phyloP scores from a whole-genome alignment of 352 stramenopile species.

The Globisporangium alternatum region DNA sequence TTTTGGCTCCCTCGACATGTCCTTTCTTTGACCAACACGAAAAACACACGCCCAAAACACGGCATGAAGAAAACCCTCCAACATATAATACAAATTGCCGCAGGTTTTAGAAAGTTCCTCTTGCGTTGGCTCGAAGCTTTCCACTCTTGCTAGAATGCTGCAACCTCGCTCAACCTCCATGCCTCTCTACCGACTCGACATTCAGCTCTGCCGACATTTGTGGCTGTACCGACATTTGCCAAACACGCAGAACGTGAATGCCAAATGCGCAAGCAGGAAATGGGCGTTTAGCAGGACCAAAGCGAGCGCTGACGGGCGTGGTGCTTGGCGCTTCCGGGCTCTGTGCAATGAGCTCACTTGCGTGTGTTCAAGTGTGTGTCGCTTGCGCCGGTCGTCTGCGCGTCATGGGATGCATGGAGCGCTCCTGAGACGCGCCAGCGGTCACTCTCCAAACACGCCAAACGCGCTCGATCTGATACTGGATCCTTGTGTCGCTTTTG shows the following conservation, averaged over 20 bases:
- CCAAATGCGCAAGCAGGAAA: neutral
- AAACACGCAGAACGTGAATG: conserved; percentile 4
- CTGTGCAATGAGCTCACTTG: neutral
- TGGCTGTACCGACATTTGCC: conserved; percentile 11
- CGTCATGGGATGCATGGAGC: neutral
- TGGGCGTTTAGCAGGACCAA: neutral
- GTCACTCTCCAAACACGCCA: neutral
- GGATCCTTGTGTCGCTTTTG: neutral
- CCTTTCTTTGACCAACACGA: conserved; percentile 18
- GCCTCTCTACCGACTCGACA: conserved; percentile 2
- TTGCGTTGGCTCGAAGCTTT: neutral
- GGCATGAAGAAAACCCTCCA: neutral
- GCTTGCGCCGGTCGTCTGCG: neutral
- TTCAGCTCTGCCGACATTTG: neutral
- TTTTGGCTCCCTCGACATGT: neutral
- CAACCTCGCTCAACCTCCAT: neutral
- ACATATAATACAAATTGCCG: neutral
- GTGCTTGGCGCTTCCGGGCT: neutral
- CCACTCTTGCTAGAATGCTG: neutral
- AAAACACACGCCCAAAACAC: conserved; percentile 17
- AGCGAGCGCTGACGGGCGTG: neutral
- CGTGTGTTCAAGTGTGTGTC: neutral
- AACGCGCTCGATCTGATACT: neutral
- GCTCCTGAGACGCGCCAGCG: conserved; percentile 4
- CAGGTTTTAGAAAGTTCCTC: neutral